A percentile compares a stretch with the other conserved stretches of the same genome.
These are phyloP conservation scores for Colletotrichum sp. DNA, from an alignment of 2,329 filamentous ascomycete genomes.

Conservation along the genomic window DNA sequence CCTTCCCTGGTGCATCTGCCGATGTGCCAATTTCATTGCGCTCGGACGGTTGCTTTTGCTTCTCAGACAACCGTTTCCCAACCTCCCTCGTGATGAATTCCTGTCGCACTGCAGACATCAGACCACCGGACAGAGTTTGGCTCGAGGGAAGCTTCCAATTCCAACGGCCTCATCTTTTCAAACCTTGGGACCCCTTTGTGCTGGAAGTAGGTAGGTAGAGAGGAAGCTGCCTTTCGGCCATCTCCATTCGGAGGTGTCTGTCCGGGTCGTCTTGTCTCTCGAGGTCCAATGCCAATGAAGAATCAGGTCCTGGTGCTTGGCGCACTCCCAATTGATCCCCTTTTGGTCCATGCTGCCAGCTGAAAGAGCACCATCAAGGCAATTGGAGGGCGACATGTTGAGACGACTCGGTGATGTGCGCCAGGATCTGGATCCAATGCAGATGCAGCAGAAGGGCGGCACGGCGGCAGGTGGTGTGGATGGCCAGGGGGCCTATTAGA, in stretches of 20 bases:
- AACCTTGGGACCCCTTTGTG: not conserved
- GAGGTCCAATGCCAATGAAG: not conserved
- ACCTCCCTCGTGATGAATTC: conserved; percentile 1
- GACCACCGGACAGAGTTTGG: not conserved
- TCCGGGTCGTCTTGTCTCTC: not conserved
- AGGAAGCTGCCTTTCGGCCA: not conserved
- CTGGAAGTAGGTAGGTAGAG: not conserved
- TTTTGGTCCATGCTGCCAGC: not conserved
- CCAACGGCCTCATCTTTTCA: not conserved
- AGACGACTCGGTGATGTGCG: conserved; percentile 1
- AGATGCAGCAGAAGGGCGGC: not conserved
- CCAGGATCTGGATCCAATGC: conserved; percentile 3
- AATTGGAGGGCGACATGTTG: not conserved
- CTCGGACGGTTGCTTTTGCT: conserved; percentile 1
- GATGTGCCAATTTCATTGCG: not conserved
- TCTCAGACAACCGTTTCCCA: conserved; percentile 16
- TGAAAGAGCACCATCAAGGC: not conserved
- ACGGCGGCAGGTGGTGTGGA: not conserved
- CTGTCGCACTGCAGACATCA: conserved; percentile 5
- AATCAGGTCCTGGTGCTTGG: not conserved
- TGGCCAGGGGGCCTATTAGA: not conserved
- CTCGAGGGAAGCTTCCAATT: not conserved
- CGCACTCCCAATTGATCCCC: not conserved
- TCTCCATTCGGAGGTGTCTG: not conserved
- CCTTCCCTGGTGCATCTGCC: not conserved